Conservation (phyloP, 148 eudicot species). For the Rhododendron molle region DNA sequence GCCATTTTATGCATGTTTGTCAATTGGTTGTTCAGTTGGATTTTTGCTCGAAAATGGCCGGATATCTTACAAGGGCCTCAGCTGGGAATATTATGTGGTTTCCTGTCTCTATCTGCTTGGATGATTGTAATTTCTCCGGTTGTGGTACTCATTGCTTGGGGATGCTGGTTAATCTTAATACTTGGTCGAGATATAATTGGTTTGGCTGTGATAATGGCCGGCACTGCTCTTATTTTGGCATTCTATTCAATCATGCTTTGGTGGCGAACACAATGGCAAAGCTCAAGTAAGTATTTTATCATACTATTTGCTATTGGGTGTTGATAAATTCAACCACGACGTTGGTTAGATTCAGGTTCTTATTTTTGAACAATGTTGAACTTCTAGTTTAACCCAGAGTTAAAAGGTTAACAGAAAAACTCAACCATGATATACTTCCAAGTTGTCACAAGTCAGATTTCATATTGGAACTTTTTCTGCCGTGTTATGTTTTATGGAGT, state of each 20-base stretch:
- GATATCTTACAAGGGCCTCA: constrained; percentile 65
- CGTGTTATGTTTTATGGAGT: not conserved
- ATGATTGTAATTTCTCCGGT: constrained; percentile 70
- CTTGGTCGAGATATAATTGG: constrained; percentile 79
- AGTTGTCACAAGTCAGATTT: not conserved
- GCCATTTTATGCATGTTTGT: constrained; percentile 7
- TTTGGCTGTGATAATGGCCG: constrained; percentile 88
- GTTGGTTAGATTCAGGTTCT: not conserved
- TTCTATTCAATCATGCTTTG: constrained; percentile 98
- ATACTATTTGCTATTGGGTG: not conserved
- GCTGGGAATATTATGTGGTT: constrained; percentile 59
- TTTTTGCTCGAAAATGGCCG: constrained; percentile 98
- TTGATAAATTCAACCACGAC: not conserved
- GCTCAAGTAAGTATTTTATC: constrained; percentile 68
- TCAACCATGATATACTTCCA: not conserved
- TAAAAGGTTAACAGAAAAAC: not conserved
- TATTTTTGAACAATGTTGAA: not conserved
- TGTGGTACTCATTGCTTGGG: constrained; percentile 65
- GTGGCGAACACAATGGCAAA: constrained; percentile 99
- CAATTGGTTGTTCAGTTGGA: constrained; percentile 58
- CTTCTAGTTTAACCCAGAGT: not conserved
- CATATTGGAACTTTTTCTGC: not conserved
- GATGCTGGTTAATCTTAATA: constrained; percentile 73
- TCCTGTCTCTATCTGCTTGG: constrained; percentile 72
- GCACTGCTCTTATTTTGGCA: constrained; percentile 87